Evolutionary conservation across 2,329 filamentous ascomycete species (phyloP).

Genomic region (Epichloe elymi): DNA sequence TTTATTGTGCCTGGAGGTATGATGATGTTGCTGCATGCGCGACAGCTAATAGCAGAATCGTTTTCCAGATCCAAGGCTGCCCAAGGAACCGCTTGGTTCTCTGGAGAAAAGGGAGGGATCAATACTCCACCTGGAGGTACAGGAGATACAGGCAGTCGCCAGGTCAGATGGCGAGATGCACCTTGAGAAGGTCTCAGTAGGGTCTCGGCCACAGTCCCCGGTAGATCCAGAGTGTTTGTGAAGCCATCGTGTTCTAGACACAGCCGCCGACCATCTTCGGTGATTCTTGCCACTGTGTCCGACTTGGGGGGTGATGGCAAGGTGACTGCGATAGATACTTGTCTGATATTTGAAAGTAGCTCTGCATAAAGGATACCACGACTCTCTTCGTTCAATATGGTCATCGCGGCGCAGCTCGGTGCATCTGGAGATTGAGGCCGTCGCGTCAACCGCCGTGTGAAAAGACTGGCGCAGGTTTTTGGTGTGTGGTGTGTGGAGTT

Average conservation of each 20-base stretch:
- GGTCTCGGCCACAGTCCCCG: slow-evolving; percentile 24
- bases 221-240: slow-evolving; percentile 25
- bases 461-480: neutral
- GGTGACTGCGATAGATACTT: slow-evolving; percentile 45
- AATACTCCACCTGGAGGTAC: slow-evolving; percentile 15
- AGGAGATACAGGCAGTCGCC: slow-evolving; percentile 40
- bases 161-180: slow-evolving; percentile 28
- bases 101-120: slow-evolving; percentile 16
- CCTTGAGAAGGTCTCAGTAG: slow-evolving; percentile 25
- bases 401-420: neutral
- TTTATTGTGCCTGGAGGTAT: slow-evolving; percentile 27
- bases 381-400: neutral
- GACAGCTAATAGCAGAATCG: slow-evolving; percentile 29
- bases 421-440: neutral
- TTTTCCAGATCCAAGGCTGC: slow-evolving; percentile 34
- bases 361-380: slow-evolving; percentile 46
- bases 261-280: slow-evolving; percentile 31
- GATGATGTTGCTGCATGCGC: slow-evolving; percentile 24
- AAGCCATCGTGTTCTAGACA: slow-evolving; percentile 33
- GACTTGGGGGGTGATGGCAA: slow-evolving; percentile 30
- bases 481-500: neutral
- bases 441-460: neutral
- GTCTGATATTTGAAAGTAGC: slow-evolving; percentile 49
- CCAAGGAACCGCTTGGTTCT: slow-evolving; percentile 38
- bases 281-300: slow-evolving; percentile 30